Conservation (phyloP, 345 rosid genomes). For the Durio zibethinus region DNA sequence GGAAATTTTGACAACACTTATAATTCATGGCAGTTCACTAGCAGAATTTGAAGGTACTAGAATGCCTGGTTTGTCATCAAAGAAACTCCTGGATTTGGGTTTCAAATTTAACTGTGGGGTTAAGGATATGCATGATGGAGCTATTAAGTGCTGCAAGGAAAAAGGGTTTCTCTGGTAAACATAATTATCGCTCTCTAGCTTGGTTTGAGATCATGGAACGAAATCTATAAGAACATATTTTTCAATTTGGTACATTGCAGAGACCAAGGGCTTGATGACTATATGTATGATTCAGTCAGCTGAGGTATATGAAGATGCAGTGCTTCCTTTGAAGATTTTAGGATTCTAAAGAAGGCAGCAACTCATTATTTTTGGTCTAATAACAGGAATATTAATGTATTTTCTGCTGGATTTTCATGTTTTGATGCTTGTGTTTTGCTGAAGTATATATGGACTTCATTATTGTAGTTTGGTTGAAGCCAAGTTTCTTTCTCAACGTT, state of each 20-base stretch:
- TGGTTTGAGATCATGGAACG: background rate
- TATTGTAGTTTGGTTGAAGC: background rate
- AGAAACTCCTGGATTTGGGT: background rate
- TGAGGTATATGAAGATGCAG: background rate
- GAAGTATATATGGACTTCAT: background rate
- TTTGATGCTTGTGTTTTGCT: background rate
- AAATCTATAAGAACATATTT: background rate
- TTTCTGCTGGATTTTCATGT: background rate
- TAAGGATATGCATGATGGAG: background rate
- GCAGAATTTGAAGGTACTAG: background rate
- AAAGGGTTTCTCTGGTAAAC: background rate
- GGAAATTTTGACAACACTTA: background rate
- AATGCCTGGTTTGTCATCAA: slow-evolving; percentile 4
- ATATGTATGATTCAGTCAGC: too few species aligned
- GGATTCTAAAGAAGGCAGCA: background rate
- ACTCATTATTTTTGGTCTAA: background rate
- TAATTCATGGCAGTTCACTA: background rate
- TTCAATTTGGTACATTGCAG: background rate
- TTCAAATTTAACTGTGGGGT: background rate
- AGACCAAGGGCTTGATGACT: background rate
- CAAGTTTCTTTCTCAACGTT: background rate
- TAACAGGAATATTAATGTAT: background rate
- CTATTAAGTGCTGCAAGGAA: background rate
- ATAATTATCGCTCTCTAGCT: background rate
- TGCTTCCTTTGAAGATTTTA: background rate